Percentiles rank a stretch among this genome's conserved stretches.
These are phyloP conservation scores for Carex sylvatica DNA, from an alignment of 202 grass and related monocot species.

Conservation along the genomic window DNA sequence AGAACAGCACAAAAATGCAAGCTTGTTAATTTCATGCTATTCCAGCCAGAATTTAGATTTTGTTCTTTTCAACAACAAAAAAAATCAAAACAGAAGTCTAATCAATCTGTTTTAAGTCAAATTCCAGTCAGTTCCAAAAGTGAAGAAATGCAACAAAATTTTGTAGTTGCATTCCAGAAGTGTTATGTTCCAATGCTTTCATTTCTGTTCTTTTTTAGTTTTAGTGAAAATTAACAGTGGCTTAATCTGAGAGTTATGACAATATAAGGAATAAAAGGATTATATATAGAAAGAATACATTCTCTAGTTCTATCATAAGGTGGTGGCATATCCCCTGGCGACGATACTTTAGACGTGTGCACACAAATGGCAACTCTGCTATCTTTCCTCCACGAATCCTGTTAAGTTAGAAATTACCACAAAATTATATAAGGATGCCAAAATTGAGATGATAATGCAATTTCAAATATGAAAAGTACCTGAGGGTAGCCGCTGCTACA, in stretches of 20 bases:
- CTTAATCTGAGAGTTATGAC: not conserved
- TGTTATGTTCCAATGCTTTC: not conserved
- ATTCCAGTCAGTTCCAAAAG: not conserved
- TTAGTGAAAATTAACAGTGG: not conserved
- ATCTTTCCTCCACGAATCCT: constrained; percentile 66
- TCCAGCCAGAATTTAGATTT: not conserved
- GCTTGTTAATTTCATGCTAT: not conserved
- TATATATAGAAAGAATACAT: constrained; percentile 32
- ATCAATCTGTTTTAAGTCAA: not conserved
- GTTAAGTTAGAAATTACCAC: constrained; percentile 23
- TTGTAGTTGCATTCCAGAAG: not conserved
- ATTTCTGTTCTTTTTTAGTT: not conserved
- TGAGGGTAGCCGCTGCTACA: constrained; percentile 63
- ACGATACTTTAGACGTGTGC: constrained; percentile 49
- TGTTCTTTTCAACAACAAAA: not conserved
- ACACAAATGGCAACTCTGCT: constrained; percentile 68
- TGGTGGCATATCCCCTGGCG: constrained; percentile 57
- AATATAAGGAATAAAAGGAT: not conserved
- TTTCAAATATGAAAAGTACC: constrained; percentile 35
- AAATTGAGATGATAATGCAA: constrained; percentile 4
- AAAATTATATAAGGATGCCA: constrained; percentile 28
- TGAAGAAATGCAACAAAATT: not conserved
- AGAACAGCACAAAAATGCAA: not conserved
- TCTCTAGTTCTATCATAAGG: constrained; percentile 59
- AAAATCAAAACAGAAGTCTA: not conserved